A percentile compares a stretch with the other conserved stretches of the same genome.
Evolutionary conservation across 2,329 filamentous ascomycete species (phyloP).

Genomic region (Pseudocercospora vitis): DNA sequence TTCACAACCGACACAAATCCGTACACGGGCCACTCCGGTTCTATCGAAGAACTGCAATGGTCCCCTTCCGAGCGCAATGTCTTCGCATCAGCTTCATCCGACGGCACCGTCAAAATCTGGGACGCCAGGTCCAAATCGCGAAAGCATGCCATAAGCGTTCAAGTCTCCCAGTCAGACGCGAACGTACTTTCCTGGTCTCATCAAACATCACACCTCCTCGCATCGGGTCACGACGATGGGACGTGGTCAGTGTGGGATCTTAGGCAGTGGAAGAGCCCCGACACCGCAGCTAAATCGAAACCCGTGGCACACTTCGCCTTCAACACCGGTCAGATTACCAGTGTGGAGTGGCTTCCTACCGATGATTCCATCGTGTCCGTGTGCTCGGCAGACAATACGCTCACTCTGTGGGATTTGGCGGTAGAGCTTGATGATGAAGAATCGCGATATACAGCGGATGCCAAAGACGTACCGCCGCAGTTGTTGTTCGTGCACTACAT

Average conservation of each 20-base stretch:
- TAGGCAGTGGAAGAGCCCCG: constrained; percentile 76
- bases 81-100: constrained; percentile 89
- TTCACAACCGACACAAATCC: constrained; percentile 82
- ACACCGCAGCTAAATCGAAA: constrained; percentile 56
- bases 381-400: constrained; percentile 86
- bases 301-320: constrained; percentile 93
- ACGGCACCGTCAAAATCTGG: constrained; percentile 95
- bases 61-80: constrained; percentile 89
- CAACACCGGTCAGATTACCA: constrained; percentile 95
- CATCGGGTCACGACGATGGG: constrained; percentile 89
- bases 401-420: constrained; percentile 94
- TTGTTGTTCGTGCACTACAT: constrained; percentile 96
- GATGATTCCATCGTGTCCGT: constrained; percentile 95
- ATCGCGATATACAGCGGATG: constrained; percentile 81
- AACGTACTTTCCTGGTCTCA: constrained; percentile 96
- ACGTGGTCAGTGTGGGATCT: constrained; percentile 96
- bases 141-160: constrained; percentile 81
- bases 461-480: constrained; percentile 89
- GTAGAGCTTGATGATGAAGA: constrained; percentile 98
- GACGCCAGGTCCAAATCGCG: constrained; percentile 88
- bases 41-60: constrained; percentile 96
- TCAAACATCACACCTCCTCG: constrained; percentile 83
- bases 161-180: constrained; percentile 80
- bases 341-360: constrained; percentile 94
- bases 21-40: constrained; percentile 79